Conservation (phyloP, 225 moss, liverwort and hornwort species). For the Sphagnum contortum region DNA sequence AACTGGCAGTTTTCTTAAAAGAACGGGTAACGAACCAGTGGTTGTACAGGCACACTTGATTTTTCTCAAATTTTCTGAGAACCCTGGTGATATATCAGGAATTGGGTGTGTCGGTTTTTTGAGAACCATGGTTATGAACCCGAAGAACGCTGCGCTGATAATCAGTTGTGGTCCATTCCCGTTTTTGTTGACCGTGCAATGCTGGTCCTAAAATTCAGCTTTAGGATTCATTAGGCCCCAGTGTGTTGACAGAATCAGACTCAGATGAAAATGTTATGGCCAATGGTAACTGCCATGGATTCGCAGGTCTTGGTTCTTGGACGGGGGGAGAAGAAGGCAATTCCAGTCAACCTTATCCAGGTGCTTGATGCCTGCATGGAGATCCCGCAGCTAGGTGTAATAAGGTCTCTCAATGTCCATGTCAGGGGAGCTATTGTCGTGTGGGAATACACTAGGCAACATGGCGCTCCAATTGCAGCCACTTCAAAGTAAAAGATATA, state of each 20-base stretch:
- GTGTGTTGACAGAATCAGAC: background rate
- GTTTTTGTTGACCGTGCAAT: background rate
- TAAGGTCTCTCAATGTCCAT: slow-evolving; percentile 59
- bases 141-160: background rate
- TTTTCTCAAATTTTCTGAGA: background rate
- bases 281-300: background rate
- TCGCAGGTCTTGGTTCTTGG: slow-evolving; percentile 56
- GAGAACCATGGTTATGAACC: background rate
- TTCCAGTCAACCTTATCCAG: slow-evolving; percentile 41
- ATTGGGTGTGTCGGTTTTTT: background rate
- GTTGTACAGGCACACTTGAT: background rate
- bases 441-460: slow-evolving; percentile 66
- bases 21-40: background rate
- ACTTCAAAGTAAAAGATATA: no score
- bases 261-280: background rate
- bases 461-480: background rate
- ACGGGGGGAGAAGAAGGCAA: slow-evolving; percentile 33
- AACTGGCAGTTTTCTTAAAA: background rate
- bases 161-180: background rate
- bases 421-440: slow-evolving; percentile 61
- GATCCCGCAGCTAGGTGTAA: slow-evolving; percentile 58
- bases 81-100: background rate
- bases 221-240: no score
- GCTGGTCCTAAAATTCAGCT: background rate
- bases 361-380: slow-evolving; percentile 53